Base-by-base conservation (phyloP, 2,329 filamentous ascomycete species). In the Pseudogymnoascus verrucosus region DNA sequence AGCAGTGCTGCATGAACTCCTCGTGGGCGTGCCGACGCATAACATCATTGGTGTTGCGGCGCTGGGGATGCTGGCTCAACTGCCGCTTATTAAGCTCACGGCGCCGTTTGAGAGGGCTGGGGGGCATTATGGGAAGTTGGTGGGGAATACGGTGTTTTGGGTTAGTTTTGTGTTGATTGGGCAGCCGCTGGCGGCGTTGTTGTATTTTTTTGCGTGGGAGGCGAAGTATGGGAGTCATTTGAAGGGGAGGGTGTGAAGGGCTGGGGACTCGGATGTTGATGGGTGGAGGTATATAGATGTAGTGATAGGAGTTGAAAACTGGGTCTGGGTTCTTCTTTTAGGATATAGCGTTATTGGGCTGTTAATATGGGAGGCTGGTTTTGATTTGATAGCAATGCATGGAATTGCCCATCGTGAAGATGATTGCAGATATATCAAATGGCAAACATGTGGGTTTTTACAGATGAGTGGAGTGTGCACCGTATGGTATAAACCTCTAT, bases 201-300 rank as follows among this genome's bases (percentile, higher is more conserved):
- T 96, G 74, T 99, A 99, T 75, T 99, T 97, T 75, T 98, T 98
- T 74, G 93, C 93, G 1, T 99, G 95, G 93, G 93, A 98, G 77
- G 91, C 91, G 63, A 98, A 98, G 78, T 97, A 96, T 74, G 95
- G 95, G 11, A 92, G 88, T 70, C 21, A 47, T 47, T 47, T 47
- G 42, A 47, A 47, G 42, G 42, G 11, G 42, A 47, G 40, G 40
- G 40, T 12, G 40, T n/a, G n/a, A n/a, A n/a, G n/a, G n/a, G n/a
- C n/a, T n/a, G n/a, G n/a, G n/a, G n/a, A n/a, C n/a, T n/a, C n/a
- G n/a, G n/a, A n/a, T n/a, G n/a, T n/a, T n/a, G n/a, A n/a, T n/a
- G n/a, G n/a, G n/a, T n/a, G n/a, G n/a, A n/a, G n/a, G n/a, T n/a
- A n/a, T n/a, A n/a, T n/a, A n/a, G n/a, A n/a, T n/a, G 19, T 44